Evolutionary conservation across 1,284 basidiomycete genomes (phyloP), one percentile per base, ranked within the genome.

Genomic region (Melampsora abietis-canadensis): DNA sequence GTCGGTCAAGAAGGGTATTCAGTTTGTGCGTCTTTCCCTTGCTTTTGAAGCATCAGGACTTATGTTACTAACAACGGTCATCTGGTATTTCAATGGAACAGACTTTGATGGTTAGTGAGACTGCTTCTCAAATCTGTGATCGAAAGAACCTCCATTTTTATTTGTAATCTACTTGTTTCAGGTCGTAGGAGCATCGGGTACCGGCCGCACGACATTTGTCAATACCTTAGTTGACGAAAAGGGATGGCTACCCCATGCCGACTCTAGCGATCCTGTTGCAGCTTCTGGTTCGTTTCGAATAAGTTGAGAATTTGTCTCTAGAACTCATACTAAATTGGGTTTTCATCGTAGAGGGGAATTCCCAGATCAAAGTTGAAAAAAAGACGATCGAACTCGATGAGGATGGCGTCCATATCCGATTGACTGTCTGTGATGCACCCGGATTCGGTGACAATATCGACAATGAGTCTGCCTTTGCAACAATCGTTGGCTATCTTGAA

Each of bases 371-470:
- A 79, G 51, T 82, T 30, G 69, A 76, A 57, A 70, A 75, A 54
- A 76, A 76, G 59, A 69, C 75, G 51, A 61, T 76, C 73, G 95
- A 99, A 83, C 88, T 99, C 76, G 96, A 98, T 80, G 95, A 98
- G 83, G 96, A 99, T 79, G 96, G 96, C 59, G 92, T 98, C 78
- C 91, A 95, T 79, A 97, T 99, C 81, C 93, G 94, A 34, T 86
- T 99, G 78, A 98, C 96, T 66, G 93, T 99, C 78, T 94, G 98
- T 51, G 96, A 99, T 83, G 98, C 96, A 0, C 96, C 96, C 74
- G 96, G 96, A 64, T 98, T 98, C 80, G 96, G 95, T 66, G 94
- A 98, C 84, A 95, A 95, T 82, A 95, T 98, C 81, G 93, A 99
- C 86, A 98, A 98, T 81, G 94, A 97, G 84, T 93, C 92, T 82